Evolutionary conservation across 257 asterid genomes (phyloP).

Genomic region (Solanum bulbocastanum): DNA sequence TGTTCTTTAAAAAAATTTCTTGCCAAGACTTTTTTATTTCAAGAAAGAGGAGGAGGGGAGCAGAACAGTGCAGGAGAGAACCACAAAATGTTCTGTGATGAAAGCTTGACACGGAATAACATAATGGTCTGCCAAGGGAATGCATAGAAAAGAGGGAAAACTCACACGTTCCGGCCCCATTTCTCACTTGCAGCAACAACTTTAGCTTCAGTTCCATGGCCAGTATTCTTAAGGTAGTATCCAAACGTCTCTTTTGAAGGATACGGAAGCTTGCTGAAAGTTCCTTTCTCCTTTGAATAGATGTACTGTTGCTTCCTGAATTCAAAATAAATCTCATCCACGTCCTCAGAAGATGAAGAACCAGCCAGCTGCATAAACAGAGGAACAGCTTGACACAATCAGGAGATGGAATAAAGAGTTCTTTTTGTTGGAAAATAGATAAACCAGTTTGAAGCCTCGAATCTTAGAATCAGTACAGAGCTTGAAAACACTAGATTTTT

Average conservation of each 20-base stretch:
- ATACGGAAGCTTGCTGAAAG: constrained; percentile 78
- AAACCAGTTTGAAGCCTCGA: not conserved
- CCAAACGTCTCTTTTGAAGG: constrained; percentile 93
- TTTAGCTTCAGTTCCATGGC: constrained; percentile 93
- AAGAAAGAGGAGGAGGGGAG: not conserved
- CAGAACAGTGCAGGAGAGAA: not conserved
- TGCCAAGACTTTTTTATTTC: not conserved
- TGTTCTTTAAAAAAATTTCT: not conserved
- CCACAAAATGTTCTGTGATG: not conserved
- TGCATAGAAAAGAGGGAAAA: constrained; percentile 9
- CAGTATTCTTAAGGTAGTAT: constrained; percentile 75
- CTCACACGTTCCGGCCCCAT: constrained; percentile 99
- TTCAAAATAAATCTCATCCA: constrained; percentile 82
- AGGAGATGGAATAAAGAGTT: not conserved
- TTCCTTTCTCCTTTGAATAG: constrained; percentile 57
- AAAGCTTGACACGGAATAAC: not conserved
- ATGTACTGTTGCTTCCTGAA: constrained; percentile 93
- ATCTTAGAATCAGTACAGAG: not conserved
- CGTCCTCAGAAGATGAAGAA: constrained; percentile 40
- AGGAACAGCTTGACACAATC: not conserved
- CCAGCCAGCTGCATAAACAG: constrained; percentile 50
- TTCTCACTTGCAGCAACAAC: constrained; percentile 65
- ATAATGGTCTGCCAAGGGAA: not conserved
- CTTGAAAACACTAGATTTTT: not conserved
- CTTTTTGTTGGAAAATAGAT: not conserved